Evolutionary conservation across 352 stramenopile genomes (phyloP).

Genomic region (Aphanomyces invadans): DNA sequence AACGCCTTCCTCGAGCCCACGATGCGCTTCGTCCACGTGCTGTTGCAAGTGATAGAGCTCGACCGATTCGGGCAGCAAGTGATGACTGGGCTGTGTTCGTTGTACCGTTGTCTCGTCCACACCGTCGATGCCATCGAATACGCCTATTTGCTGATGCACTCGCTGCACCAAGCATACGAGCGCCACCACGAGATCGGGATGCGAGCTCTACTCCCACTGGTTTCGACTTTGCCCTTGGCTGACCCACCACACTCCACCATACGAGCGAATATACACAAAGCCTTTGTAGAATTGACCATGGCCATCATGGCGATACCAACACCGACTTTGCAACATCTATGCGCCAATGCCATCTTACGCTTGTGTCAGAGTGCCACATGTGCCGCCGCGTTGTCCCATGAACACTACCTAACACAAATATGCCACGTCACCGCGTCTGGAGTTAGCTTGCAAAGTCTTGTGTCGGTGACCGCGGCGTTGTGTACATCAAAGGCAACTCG

Average conservation of each 20-base stretch:
- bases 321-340: not conserved
- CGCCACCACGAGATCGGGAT: not conserved
- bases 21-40: not conserved
- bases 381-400: not conserved
- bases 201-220: not conserved
- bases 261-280: not conserved
- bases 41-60: not conserved
- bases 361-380: not conserved
- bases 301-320: not conserved
- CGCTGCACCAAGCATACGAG: not conserved
- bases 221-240: not conserved
- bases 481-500: not conserved
- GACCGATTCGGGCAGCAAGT: not conserved
- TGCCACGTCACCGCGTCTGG: not conserved
- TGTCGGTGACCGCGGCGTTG: not conserved
- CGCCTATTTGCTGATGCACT: not conserved
- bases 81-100: not conserved
- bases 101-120: not conserved
- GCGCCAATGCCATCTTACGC: not conserved
- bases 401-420: not conserved
- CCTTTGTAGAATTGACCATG: not conserved
- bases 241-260: not conserved
- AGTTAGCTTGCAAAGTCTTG: slow-evolving; percentile 5
- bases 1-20: not conserved
- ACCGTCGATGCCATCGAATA: not conserved